phyloP scores from a whole-genome alignment of 495 filamentous ascomycete species.

The Cercophora sp. region DNA sequence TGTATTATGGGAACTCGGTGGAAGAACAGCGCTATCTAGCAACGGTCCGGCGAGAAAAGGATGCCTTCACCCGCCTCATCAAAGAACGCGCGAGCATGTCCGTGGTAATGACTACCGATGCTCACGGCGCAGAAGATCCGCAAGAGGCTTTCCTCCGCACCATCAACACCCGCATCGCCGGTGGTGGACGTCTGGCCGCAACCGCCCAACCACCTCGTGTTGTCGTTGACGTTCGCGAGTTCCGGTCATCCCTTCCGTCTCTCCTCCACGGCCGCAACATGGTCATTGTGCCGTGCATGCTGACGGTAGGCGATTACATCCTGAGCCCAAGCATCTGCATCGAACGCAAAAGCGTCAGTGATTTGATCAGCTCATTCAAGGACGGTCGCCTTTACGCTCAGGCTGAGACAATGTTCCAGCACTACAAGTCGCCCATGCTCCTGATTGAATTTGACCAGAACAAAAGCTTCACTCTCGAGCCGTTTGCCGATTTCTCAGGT shows the following conservation, averaged over 20 bases:
- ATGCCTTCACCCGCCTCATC: conserved; percentile 89
- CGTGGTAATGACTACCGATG: conserved; percentile 70
- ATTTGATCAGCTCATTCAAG: conserved; percentile 85
- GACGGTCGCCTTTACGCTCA: conserved; percentile 90
- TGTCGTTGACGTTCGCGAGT: conserved; percentile 93
- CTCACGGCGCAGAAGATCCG: conserved; percentile 68
- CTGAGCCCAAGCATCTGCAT: conserved; percentile 85
- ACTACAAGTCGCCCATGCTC: conserved; percentile 88
- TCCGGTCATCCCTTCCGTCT: conserved; percentile 87
- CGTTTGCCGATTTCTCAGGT: conserved; percentile 77
- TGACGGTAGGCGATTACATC: conserved; percentile 97
- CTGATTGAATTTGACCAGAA: conserved; percentile 97
- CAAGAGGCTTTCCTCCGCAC: conserved; percentile 93
- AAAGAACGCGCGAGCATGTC: conserved; percentile 92
- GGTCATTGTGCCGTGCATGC: conserved; percentile 83
- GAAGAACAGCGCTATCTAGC: conserved; percentile 95
- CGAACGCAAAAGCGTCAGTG: conserved; percentile 88
- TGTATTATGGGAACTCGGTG: conserved; percentile 91
- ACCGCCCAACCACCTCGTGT: conserved; percentile 89
- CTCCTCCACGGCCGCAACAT: conserved; percentile 84
- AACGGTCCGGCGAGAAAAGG: conserved; percentile 85
- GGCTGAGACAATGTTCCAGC: conserved; percentile 85
- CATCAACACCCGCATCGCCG: conserved; percentile 93
- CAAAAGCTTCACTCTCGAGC: conserved; percentile 94
- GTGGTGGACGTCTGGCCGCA: conserved; percentile 81